Evolutionary conservation across 768 basidiomycete genomes (phyloP).

Genomic region (Dendrothele bispora): DNA sequence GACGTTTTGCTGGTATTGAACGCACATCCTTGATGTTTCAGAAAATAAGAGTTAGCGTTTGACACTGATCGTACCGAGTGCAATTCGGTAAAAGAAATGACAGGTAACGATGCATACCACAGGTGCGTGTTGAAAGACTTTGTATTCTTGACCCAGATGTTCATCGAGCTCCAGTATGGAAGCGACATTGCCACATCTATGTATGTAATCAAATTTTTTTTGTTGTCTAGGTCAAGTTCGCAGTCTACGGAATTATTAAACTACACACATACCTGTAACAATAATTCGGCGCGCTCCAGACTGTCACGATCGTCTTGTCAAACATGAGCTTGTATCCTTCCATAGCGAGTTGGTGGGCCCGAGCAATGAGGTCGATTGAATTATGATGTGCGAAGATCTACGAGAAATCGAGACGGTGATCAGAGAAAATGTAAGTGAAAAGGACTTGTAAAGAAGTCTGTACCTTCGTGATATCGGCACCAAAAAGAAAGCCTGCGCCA

Average conservation of each 20-base stretch:
- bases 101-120: conserved; percentile 51
- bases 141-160: conserved; percentile 90
- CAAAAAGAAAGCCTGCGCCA: conserved; percentile 95
- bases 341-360: conserved; percentile 98
- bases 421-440: too few species aligned
- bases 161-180: conserved; percentile 95
- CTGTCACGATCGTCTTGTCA: conserved; percentile 91
- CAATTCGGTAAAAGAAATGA: neutral
- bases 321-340: conserved; percentile 99
- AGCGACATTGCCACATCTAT: conserved; percentile 92
- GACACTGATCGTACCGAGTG: neutral
- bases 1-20: conserved; percentile 80
- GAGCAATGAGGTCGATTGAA: conserved; percentile 90
- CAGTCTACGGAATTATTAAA: neutral
- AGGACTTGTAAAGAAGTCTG: neutral
- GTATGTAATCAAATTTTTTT: too few species aligned
- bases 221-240: neutral
- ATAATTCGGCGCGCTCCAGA: conserved; percentile 98
- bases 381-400: conserved; percentile 83
- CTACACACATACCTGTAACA: conserved; percentile 78
- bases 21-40: conserved; percentile 61
- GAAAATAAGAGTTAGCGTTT: neutral
- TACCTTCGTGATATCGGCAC: conserved; percentile 81
- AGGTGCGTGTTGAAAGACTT: conserved; percentile 90
- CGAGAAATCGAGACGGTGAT: neutral